Conservation (phyloP, 192 early-diverging fungal species). For the Rhizophagus clarus region DNA sequence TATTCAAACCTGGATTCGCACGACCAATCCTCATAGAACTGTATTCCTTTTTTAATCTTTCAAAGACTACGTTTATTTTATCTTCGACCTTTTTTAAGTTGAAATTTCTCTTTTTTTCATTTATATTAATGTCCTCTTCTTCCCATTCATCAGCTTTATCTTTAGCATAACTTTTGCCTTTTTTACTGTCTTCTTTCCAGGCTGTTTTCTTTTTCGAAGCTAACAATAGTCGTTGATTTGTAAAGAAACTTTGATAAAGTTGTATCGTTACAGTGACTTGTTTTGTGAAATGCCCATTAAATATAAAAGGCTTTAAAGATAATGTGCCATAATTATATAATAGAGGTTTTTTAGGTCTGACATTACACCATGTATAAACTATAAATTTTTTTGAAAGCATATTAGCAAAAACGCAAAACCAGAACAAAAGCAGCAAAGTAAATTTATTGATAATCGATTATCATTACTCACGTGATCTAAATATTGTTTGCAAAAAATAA, state of each 20-base stretch:
- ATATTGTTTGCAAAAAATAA: no score
- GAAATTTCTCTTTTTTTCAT: conserved; percentile 45
- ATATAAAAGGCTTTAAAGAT: neutral
- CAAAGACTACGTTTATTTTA: conserved; percentile 59
- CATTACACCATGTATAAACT: neutral
- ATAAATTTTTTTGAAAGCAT: neutral
- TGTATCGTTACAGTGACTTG: neutral
- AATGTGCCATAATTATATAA: neutral
- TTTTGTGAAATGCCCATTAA: neutral
- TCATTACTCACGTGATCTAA: no score
- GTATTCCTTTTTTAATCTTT: conserved; percentile 68
- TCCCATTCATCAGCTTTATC: conserved; percentile 9
- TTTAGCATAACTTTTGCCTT: neutral
- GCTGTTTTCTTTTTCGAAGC: conserved; percentile 21
- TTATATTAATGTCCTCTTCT: conserved; percentile 11
- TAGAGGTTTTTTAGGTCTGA: neutral
- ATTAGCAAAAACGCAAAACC: neutral
- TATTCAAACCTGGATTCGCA: conserved; percentile 66
- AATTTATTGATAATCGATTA: no score
- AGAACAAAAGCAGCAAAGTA: neutral
- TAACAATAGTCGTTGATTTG: neutral
- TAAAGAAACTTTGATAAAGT: neutral
- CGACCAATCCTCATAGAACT: conserved; percentile 65
- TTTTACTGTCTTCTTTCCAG: conserved; percentile 1
- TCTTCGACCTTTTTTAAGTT: conserved; percentile 60